Percentiles rank a stretch among this genome's conserved stretches.
Conservation (phyloP, 768 basidiomycete genomes). For the Kwoniella heveanensis region DNA sequence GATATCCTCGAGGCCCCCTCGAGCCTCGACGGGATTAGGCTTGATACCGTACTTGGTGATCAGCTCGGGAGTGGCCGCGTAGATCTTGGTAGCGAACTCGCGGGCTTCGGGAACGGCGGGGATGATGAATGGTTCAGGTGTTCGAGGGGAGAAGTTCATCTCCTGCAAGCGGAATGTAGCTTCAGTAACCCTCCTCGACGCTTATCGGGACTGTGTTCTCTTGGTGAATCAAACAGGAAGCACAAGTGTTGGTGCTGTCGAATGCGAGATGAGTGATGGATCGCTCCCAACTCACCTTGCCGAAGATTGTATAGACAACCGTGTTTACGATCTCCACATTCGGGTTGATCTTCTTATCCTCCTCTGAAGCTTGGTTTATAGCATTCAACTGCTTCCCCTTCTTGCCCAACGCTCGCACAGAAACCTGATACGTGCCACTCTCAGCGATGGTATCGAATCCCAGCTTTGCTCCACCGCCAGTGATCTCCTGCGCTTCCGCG, state of each 20-base stretch:
- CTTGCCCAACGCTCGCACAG: slow-evolving; percentile 29
- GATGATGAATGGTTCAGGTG: slow-evolving; percentile 14
- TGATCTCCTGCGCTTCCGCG: slow-evolving; percentile 42
- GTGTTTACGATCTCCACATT: slow-evolving; percentile 36
- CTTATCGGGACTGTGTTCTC: no score
- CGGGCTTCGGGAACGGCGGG: slow-evolving; percentile 32
- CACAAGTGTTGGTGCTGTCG: no score
- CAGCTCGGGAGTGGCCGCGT: slow-evolving; percentile 20
- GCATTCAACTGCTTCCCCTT: slow-evolving; percentile 33
- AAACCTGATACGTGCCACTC: slow-evolving; percentile 32
- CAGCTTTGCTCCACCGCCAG: slow-evolving; percentile 29
- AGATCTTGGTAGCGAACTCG: slow-evolving; percentile 27
- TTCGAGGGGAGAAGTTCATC: slow-evolving; percentile 38
- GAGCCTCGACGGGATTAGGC: slow-evolving; percentile 44
- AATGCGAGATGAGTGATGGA: background rate
- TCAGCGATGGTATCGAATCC: slow-evolving; percentile 43
- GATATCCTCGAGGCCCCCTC: slow-evolving; percentile 51
- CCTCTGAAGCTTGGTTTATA: slow-evolving; percentile 27
- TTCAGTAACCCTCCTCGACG: background rate
- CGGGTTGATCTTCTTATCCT: slow-evolving; percentile 20
- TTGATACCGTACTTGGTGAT: slow-evolving; percentile 38
- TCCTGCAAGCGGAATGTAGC: slow-evolving; percentile 23
- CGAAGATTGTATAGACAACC: slow-evolving; percentile 41
- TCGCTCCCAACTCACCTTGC: slow-evolving; percentile 28
- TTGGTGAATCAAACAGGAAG: no score